Evolutionary conservation across 495 filamentous ascomycete species (phyloP), one percentile per base, ranked within the genome.

Genomic region (Symbiotaphrina buchneri): DNA sequence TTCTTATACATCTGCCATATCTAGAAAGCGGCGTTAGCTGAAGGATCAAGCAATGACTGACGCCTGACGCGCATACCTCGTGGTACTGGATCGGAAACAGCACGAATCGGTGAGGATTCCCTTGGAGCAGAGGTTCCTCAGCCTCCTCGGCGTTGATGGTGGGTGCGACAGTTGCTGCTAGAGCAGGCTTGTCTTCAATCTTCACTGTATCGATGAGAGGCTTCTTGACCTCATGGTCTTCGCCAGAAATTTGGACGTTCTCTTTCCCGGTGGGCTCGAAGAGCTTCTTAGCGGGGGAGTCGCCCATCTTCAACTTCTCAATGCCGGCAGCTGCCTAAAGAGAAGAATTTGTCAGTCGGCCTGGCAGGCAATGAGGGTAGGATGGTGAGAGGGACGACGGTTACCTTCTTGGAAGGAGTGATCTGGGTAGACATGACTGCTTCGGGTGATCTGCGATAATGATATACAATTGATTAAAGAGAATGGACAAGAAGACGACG

Each of bases 1-100:
- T 97, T 95, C 74, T 97, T 97, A 69, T 97, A 97, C 85, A 97
- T 94, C 55, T 94, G 90, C 87, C 87, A 97, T 58, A 97, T 85
- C 87, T 85, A 43, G 47, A 18, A 8, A 32, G 19, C 11, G 33
- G 21, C 32, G 36, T 33, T 30, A 31, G 29, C 26, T 65, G 47
- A 56, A 42, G 41, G 45, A 48, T 51, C 42, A 39, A 42, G 37
- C 24, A 21, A 7, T 32, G 41, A 42, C 21, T 35, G 62, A 60
- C 65, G 67, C 63, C 19, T 17, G 39, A 38, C 41, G 47, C 31
- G 70, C 83, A 53, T 52, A 94, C 87, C 72, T 97, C 87, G 45
- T 97, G 82, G 52, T 95, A 95, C 64, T 92, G 94, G 55, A 97
- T 95, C 36, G 87, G 87, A 57, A 97, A 97, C 29, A 97, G 63